phyloP scores from a whole-genome alignment of 1,284 basidiomycete genomes.

The Leccinum solheimii region DNA sequence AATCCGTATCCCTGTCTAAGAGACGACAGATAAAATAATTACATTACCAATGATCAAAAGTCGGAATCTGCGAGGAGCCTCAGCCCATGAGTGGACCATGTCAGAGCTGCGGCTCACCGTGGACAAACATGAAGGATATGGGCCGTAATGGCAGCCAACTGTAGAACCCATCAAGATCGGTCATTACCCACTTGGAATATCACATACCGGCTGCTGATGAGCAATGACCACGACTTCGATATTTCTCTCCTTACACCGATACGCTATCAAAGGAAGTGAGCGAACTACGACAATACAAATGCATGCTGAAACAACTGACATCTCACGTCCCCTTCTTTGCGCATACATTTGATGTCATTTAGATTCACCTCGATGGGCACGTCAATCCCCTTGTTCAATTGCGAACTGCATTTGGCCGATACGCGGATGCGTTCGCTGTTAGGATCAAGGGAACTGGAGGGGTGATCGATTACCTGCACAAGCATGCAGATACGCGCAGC shows the following conservation, averaged over 20 bases:
- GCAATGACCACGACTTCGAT: neutral
- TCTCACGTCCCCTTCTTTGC: constrained; percentile 3
- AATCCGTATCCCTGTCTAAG: neutral
- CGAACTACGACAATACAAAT: neutral
- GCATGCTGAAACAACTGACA: neutral
- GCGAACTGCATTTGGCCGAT: neutral
- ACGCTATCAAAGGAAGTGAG: neutral
- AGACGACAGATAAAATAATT: neutral
- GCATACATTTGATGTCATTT: constrained; percentile 4
- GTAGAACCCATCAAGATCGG: neutral
- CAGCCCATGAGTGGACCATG: neutral
- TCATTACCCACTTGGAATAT: neutral
- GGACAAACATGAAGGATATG: neutral
- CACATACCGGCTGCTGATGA: neutral
- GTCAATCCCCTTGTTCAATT: neutral
- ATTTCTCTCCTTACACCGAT: neutral
- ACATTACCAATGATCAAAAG: neutral
- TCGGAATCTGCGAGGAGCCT: neutral
- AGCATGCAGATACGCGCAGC: neutral
- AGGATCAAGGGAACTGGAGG: neutral
- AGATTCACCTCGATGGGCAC: constrained; percentile 5
- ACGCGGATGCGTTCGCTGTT: constrained; percentile 8
- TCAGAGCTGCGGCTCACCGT: neutral
- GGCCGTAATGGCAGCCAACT: neutral
- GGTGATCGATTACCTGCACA: neutral